Evolutionary conservation across 352 stramenopile genomes (phyloP), one percentile per base, ranked within the genome.

Genomic region (Phytophthora quininea): DNA sequence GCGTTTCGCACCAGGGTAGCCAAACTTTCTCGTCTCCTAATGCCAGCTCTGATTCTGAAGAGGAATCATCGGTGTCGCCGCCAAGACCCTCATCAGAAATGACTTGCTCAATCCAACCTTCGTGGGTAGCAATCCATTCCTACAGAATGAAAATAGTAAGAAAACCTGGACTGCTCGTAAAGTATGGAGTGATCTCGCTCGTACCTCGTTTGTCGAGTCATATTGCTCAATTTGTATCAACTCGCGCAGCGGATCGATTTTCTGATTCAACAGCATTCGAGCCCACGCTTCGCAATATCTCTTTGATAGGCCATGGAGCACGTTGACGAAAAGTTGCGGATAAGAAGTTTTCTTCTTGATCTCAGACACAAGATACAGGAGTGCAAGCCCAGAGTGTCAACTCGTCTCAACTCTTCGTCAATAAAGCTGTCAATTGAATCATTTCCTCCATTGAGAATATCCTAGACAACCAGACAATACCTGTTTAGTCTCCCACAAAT

Each of bases 1-100:
- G 78, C 3, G 87, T 95, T 61, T 95, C 89, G 40, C 81, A 90
- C 87, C 87, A 96, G 14, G 89, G 87, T 1, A 96, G 74, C 86
- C 86, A 95, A 11, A 96, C 80, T 37, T 93, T 91, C 49, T 93
- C 86, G 19, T 89, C 81, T n/a, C 68, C 64, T 4, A 85, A 56
- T 40, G 59, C 53, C 47, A 79, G 64, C 27, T 86, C 80, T 27
- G 70, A 71, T 37, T 87, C 76, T 0, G 76, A 86, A 0, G 73
- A 75, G 3, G 71, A 74, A 47, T 76, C 70, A 43, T 80, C 76
- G 1, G 64, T 64, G 27, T 86, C 74, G 55, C 79, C 80, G 37
- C 59, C 62, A 42, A 82, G 32, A 27, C 58, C 73, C 64, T 87
- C 83, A 46, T 81, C 65, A 1, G 60, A 60, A 49, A 95, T 93